Conservation (phyloP, 108 stramenopile species). For the Cyclostephanos invisitatus region DNA sequence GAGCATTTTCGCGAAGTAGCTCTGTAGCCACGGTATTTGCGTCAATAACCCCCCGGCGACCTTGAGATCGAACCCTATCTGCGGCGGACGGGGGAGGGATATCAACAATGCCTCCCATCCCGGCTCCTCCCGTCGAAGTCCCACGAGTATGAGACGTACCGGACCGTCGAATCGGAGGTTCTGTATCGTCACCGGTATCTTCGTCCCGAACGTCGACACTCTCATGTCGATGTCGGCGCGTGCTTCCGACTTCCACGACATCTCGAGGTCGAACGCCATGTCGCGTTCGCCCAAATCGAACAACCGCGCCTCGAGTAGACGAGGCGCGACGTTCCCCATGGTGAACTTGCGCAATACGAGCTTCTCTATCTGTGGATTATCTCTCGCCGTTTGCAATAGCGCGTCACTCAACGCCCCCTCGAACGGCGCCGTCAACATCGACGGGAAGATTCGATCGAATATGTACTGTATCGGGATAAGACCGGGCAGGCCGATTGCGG, state of each 20-base stretch:
- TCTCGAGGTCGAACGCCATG: constrained; percentile 50
- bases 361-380: constrained; percentile 44
- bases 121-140: constrained; percentile 36
- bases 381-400: constrained; percentile 32
- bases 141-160: constrained; percentile 50
- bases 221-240: constrained; percentile 43
- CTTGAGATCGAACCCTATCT: constrained; percentile 56
- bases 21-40: constrained; percentile 55
- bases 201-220: constrained; percentile 21
- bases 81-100: constrained; percentile 46
- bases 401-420: constrained; percentile 45
- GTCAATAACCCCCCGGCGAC: constrained; percentile 56
- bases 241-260: constrained; percentile 42
- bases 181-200: constrained; percentile 54
- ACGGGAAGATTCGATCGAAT: constrained; percentile 54
- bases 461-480: constrained; percentile 63
- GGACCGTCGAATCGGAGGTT: constrained; percentile 57
- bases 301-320: constrained; percentile 47
- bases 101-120: constrained; percentile 58
- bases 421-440: constrained; percentile 40
- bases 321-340: constrained; percentile 44
- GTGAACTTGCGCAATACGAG: constrained; percentile 41
- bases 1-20: constrained; percentile 44
- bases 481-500: constrained; percentile 41
- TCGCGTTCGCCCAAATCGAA: constrained; percentile 53